Base-by-base conservation (phyloP, 768 basidiomycete genomes). In the Auricularia sp. region DNA sequence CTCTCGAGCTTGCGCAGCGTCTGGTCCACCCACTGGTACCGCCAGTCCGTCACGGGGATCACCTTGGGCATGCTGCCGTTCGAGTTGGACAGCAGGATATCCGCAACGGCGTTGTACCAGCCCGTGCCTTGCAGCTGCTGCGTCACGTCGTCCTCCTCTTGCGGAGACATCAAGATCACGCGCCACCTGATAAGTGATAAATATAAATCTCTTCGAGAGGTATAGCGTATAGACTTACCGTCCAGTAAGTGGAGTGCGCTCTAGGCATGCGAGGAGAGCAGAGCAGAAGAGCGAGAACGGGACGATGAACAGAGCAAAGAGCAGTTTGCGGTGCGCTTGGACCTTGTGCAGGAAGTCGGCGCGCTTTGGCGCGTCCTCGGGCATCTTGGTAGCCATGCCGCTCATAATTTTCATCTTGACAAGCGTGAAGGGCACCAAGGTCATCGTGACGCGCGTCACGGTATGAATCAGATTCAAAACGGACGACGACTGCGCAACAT, bases 131-230 rank as follows among this genome's bases (percentile, higher is more conserved):
- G 85, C 10, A 98, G 83, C 71, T 91, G 88, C 3, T 78, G 75
- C n/a, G 92, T 86, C 51, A 98, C 91, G 36, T 86, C 85, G 63
- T 94, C 92, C 72, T 98, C 94, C 75, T 97, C 94, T 69, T 93
- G 90, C 1, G 94, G 94, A 3, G 92, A 94, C 16, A 97, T 81
- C 8, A 95, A 79, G 66, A 97, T 95, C 69, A 94, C 75, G 63
- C 94, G 83, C 88, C 89, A 91, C 71, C 93, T 92, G 68, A 36
- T 21, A 51, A 10, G 10, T 10, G 59, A 18, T 42, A 36, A 37
- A 14, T 29, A 58, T 34, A 61, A 58, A 47, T n/a, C 34, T 16
- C 34, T 45, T 54, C 18, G n/a, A 21, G 11, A n/a, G 36, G 5
- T 13, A 11, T 1, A 14, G 56, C 16, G 24, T 1, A 3, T 14